These are phyloP conservation scores for Dendrobium catenatum DNA, from an alignment of 106 monocot genomes.

Conservation along the genomic window DNA sequence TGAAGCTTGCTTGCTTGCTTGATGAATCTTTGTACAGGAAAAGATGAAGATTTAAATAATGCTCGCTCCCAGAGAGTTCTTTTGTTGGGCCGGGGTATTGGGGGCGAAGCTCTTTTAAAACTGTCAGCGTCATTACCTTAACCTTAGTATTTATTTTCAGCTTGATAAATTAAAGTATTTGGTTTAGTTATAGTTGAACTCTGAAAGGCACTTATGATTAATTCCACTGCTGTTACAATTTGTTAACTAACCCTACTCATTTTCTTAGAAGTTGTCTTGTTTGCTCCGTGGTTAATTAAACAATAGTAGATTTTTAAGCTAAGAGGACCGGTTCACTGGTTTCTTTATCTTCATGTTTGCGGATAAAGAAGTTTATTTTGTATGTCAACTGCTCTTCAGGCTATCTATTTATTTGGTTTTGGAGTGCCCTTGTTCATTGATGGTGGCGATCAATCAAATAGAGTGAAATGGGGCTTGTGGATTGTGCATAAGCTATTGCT, in stretches of 20 bases:
- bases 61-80: too few species aligned
- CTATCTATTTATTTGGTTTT: conserved; percentile 77
- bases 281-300: neutral
- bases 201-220: neutral
- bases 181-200: neutral
- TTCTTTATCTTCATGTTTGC: neutral
- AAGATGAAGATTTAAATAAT: too few species aligned
- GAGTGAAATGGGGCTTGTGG: conserved; percentile 86
- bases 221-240: neutral
- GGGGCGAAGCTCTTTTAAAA: too few species aligned
- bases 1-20: too few species aligned
- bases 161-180: neutral
- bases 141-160: neutral
- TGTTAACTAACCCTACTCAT: neutral
- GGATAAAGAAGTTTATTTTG: neutral
- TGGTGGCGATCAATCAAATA: conserved; percentile 20
- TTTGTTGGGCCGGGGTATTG: too few species aligned
- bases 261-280: neutral
- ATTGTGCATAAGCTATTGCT: conserved; percentile 64
- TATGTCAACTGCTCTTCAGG: conserved; percentile 30
- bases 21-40: too few species aligned
- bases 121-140: neutral
- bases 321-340: neutral
- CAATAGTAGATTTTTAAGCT: neutral
- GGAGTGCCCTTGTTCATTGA: conserved; percentile 73